Base-by-base conservation (phyloP, 2,329 filamentous ascomycete genomes). In the Colletotrichum graminicola region DNA sequence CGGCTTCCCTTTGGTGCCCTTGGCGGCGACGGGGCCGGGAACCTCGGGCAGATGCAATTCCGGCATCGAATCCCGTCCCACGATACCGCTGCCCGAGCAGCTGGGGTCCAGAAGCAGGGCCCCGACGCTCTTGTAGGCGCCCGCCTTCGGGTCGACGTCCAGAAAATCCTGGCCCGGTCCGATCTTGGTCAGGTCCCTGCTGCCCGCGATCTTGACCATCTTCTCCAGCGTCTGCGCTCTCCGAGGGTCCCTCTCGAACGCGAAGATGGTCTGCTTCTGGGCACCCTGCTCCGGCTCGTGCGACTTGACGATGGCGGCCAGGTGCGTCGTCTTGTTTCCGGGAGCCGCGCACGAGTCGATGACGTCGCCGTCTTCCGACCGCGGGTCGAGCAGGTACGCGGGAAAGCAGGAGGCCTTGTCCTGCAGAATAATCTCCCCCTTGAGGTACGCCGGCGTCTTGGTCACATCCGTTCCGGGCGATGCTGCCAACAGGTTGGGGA, bases 381-480 rank as follows among this genome's bases (percentile, higher is more conserved):
- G 83, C 0, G 92, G 90, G 62, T 97, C 87, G 0, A 99, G 84
- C 3, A 99, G 85, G 78, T 96, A 96, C 0, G 95, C 96, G 0
- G 96, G 96, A 77, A 99, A 98, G 78, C 96, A 99, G 0, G 95
- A 98, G 0, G 96, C 95, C 81, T 98, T 98, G 78, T 98, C 96
- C 80, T 99, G 96, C 32, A 98, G 84, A 71, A 98, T 97, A 64
- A 98, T 89, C 57, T 90, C 88, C 1, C 95, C 95, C 1, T 87
- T 84, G 18, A 84, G 87, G 80, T 98, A 98, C 0, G 94, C 92
- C 18, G 87, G 82, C 10, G 90, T 91, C 73, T 91, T 92, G 26
- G 90, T 91, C 54, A 98, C 84, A 77, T 97, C 93, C 47, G 88
- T 85, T 1, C 88, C 86, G 0, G 92, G 89, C 2, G 93, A 91